Evolutionary conservation across 2,329 filamentous ascomycete genomes (phyloP).

Genomic region (Cladobotryum protrusum): DNA sequence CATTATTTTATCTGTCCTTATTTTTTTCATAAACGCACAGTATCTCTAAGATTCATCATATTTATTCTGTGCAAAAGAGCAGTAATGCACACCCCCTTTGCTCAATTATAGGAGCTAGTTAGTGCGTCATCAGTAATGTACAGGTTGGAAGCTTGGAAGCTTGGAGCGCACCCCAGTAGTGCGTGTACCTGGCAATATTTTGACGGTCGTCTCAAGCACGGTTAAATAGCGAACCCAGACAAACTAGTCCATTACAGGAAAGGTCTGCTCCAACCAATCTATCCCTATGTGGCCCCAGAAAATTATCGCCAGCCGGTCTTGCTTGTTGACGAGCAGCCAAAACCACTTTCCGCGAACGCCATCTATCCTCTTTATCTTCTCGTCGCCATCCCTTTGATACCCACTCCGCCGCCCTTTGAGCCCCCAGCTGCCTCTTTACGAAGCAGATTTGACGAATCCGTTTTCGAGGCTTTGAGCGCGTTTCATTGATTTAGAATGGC

Average conservation of each 20-base stretch:
- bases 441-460: neutral
- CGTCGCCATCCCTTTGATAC: conserved; percentile 8
- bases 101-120: too few relatives aligned
- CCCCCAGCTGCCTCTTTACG: conserved; percentile 10
- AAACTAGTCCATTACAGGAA: neutral
- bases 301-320: conserved; percentile 3
- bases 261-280: neutral
- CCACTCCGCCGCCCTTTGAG: neutral
- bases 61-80: too few relatives aligned
- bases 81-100: too few relatives aligned
- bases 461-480: conserved; percentile 12
- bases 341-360: conserved; percentile 8
- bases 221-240: neutral
- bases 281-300: neutral
- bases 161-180: too few relatives aligned
- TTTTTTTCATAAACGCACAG: too few relatives aligned
- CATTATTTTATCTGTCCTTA: too few relatives aligned
- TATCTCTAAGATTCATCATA: too few relatives aligned
- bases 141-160: too few relatives aligned
- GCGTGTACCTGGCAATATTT: too few relatives aligned
- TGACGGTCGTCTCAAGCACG: too few relatives aligned
- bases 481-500: conserved; percentile 34
- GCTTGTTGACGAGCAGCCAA: conserved; percentile 8
- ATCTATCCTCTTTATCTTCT: conserved; percentile 1
- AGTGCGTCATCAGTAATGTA: too few relatives aligned